These are phyloP conservation scores for Ceratocystis albifundus DNA, from an alignment of 2,329 filamentous ascomycete species.

Conservation along the genomic window DNA sequence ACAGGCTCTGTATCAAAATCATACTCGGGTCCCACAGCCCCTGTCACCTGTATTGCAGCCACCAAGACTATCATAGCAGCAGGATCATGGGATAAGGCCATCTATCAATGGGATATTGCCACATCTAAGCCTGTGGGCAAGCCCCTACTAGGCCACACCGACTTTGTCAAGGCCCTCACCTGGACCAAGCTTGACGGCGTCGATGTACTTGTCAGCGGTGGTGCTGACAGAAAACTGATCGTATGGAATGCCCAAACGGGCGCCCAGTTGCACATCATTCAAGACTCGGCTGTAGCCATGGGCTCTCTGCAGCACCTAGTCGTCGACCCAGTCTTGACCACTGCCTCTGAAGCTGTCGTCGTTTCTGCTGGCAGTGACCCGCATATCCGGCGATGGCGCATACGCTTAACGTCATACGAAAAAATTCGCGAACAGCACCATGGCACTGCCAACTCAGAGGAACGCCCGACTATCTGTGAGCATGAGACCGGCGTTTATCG, in stretches of 20 bases:
- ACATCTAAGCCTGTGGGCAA: conserved; percentile 40
- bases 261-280: conserved; percentile 59
- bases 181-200: conserved; percentile 49
- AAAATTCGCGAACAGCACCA: conserved; percentile 42
- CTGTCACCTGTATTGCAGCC: conserved; percentile 65
- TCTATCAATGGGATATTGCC: conserved; percentile 71
- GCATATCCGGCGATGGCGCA: conserved; percentile 65
- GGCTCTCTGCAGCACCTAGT: conserved; percentile 70
- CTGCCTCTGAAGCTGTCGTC: conserved; percentile 42
- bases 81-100: conserved; percentile 85
- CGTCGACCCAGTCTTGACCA: conserved; percentile 55
- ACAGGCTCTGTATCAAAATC: conserved; percentile 26
- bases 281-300: conserved; percentile 58
- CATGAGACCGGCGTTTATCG: conserved; percentile 89
- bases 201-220: conserved; percentile 59
- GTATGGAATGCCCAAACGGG: conserved; percentile 69
- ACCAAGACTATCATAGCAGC: conserved; percentile 59
- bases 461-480: conserved; percentile 50
- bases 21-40: conserved; percentile 66
- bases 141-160: conserved; percentile 64
- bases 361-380: conserved; percentile 74
- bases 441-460: conserved; percentile 32
- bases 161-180: conserved; percentile 80
- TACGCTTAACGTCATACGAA: conserved; percentile 42
- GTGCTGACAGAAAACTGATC: conserved; percentile 67